Percentiles rank a stretch among this genome's conserved stretches.
Evolutionary conservation across 2,329 filamentous ascomycete genomes (phyloP).

Genomic region (Didymella lethalis): DNA sequence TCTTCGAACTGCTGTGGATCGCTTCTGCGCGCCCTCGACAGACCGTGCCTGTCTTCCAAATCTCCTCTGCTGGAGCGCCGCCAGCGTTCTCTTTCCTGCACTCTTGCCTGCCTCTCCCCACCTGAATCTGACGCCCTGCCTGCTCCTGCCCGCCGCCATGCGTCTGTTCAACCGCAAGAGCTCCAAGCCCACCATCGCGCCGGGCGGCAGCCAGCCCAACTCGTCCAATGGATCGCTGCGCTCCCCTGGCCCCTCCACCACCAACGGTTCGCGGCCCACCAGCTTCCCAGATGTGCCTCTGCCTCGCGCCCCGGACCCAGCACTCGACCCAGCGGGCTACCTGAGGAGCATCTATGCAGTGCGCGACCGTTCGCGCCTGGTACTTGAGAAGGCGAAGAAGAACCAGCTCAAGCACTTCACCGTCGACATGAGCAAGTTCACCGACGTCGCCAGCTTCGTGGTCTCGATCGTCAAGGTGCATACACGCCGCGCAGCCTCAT

Average conservation of each 20-base stretch:
- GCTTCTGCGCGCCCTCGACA: conserved; percentile 25
- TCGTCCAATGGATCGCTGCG: conserved; percentile 59
- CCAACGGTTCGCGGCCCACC: conserved; percentile 50
- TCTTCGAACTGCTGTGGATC: conserved; percentile 29
- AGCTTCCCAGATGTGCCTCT: conserved; percentile 78
- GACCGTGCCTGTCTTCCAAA: conserved; percentile 15
- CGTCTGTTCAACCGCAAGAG: conserved; percentile 62
- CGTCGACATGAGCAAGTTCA: conserved; percentile 85
- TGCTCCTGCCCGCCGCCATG: conserved; percentile 49
- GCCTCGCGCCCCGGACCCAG: conserved; percentile 84
- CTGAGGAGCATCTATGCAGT: conserved; percentile 89
- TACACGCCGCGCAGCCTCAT: conserved; percentile 10
- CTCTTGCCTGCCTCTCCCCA: conserved; percentile 10
- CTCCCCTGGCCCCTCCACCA: conserved; percentile 56
- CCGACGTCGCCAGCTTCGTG: conserved; percentile 83
- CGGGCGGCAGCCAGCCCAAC: conserved; percentile 50
- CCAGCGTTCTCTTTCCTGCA: conserved; percentile 13
- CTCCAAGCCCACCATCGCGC: conserved; percentile 51
- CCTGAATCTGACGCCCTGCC: neutral
- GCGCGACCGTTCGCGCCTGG: conserved; percentile 76
- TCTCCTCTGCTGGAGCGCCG: conserved; percentile 26
- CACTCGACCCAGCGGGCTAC: conserved; percentile 87
- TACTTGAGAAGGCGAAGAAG: conserved; percentile 77
- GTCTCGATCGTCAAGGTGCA: conserved; percentile 93
- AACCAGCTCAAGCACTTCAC: conserved; percentile 86